Evolutionary conservation across 164 flowering plant species (phyloP).

Genomic region (Macadamia tetraphylla): DNA sequence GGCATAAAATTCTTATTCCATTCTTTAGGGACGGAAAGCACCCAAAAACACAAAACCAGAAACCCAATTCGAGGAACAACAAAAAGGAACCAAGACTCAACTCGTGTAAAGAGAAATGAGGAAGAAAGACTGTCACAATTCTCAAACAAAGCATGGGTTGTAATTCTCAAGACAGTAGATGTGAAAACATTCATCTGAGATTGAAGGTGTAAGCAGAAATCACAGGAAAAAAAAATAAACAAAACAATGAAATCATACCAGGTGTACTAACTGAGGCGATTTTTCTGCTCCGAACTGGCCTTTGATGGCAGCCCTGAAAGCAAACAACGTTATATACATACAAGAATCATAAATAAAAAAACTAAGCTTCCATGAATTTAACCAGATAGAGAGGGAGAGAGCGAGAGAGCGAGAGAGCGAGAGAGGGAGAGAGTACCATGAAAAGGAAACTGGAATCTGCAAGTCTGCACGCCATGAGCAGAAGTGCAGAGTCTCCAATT

Average conservation of each 20-base stretch:
- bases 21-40: neutral
- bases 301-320: constrained; percentile 42
- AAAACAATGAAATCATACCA: constrained; percentile 23
- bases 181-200: no score
- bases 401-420: constrained; percentile 2
- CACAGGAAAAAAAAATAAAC: neutral
- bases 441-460: constrained; percentile 39
- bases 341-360: neutral
- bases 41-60: neutral
- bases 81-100: no score
- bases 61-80: no score
- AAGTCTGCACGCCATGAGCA: constrained; percentile 58
- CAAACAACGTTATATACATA: constrained; percentile 8
- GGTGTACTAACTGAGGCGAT: constrained; percentile 23
- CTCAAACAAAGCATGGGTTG: no score
- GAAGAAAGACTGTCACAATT: no score
- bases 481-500: constrained; percentile 20
- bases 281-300: constrained; percentile 26
- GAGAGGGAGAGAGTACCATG: constrained; percentile 23
- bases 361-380: neutral
- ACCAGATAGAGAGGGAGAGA: neutral
- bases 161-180: no score
- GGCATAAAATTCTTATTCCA: no score
- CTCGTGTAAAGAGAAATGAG: no score
- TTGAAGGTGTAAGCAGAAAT: no score